Evolutionary conservation across 768 basidiomycete genomes (phyloP), one percentile per base, ranked within the genome.

Genomic region (Sutorius australiensis): DNA sequence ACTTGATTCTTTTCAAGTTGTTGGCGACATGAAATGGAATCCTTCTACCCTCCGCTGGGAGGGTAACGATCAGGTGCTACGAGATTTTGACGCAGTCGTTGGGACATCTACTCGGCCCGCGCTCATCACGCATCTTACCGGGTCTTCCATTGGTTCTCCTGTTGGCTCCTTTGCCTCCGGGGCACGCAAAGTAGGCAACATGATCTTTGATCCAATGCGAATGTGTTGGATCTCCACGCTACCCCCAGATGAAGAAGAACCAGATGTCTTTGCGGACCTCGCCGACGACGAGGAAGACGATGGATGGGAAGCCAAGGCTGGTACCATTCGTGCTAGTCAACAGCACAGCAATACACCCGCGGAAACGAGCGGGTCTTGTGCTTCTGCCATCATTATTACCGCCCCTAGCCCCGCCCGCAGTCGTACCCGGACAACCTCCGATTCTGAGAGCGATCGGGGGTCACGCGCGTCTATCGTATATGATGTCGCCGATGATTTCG

Each of bases 21-120:
- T 95, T 52, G 94, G 93, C 19, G 92, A 95, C 50, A 99, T 99
- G 95, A 89, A 83, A 63, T 99, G 93, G 91, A 98, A 99, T 71
- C 95, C 95, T 37, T 75, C 72, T 16, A 84, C 84, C 2, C 80
- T 89, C 14, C 87, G 92, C 33, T 99, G 95, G 95, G 95, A 99
- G 76, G 95, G 95, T 48, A 98, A 99, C 69, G 95, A 99, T 58
- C 85, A 89, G 53, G 82, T 84, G 14, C 78, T 98, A 30, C 86
- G 89, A 53, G 94, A 93, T 50, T 99, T 98, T 67, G 95, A 98
- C 46, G 73, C 74, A 16, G 86, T 80, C 14, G 80, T 89, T 43
- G 83, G 85, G 43, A 86, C 87, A 12, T 92, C 93, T 4, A 87
- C 87, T 13, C 87, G 95, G 27, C 95, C 95, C 7, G 95, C 95